Evolutionary conservation across 2,329 filamentous ascomycete species (phyloP).

Genomic region (Cladosporium sp.): DNA sequence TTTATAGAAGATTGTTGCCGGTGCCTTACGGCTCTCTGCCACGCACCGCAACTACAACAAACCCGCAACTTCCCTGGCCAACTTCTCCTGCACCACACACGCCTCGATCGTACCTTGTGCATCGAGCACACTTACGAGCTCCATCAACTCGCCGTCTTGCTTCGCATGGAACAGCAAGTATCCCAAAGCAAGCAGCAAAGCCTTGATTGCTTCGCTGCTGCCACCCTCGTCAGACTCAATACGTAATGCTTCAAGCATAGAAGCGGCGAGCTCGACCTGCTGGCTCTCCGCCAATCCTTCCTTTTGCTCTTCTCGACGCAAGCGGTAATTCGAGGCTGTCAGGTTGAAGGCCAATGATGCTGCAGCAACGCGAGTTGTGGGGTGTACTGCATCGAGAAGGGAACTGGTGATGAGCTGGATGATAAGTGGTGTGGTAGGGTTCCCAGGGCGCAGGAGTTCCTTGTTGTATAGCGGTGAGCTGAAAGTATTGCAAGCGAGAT

Average conservation of each 20-base stretch:
- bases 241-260: slow-evolving; percentile 72
- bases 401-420: slow-evolving; percentile 73
- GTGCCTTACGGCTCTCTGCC: background rate
- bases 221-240: slow-evolving; percentile 43
- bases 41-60: slow-evolving; percentile 24
- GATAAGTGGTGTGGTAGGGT: slow-evolving; percentile 57
- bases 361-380: slow-evolving; percentile 76
- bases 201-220: slow-evolving; percentile 67
- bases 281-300: slow-evolving; percentile 67
- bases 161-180: slow-evolving; percentile 72
- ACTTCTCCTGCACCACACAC: slow-evolving; percentile 38
- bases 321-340: slow-evolving; percentile 67
- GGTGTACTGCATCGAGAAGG: slow-evolving; percentile 74
- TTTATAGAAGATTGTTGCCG: background rate
- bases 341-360: slow-evolving; percentile 85
- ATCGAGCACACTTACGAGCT: slow-evolving; percentile 77
- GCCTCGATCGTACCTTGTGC: slow-evolving; percentile 64
- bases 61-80: slow-evolving; percentile 36
- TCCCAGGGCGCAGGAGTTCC: slow-evolving; percentile 28
- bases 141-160: slow-evolving; percentile 72
- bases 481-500: slow-evolving; percentile 84
- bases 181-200: slow-evolving; percentile 74
- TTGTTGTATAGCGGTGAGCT: slow-evolving; percentile 70
- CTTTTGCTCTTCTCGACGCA: slow-evolving; percentile 59
- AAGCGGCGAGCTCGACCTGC: slow-evolving; percentile 80